Evolutionary conservation across 495 filamentous ascomycete species (phyloP).

Genomic region (Tuber calosporum): DNA sequence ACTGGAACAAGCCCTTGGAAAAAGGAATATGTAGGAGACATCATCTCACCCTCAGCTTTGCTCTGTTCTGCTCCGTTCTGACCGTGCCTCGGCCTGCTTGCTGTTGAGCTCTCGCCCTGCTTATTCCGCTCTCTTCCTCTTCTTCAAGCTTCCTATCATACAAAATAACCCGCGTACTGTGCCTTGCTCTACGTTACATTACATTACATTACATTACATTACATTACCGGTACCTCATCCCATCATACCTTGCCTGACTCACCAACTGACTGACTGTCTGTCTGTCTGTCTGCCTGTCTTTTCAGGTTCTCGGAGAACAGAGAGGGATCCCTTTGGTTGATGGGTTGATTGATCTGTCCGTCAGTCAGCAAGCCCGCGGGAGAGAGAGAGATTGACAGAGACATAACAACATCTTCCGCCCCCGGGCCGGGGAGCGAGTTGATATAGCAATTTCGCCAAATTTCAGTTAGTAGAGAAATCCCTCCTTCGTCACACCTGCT

Average conservation of each 20-base stretch:
- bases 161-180: not conserved
- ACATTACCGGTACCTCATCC: not conserved
- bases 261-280: not conserved
- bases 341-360: not conserved
- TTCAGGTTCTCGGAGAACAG: not conserved
- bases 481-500: not conserved
- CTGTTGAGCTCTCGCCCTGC: not conserved
- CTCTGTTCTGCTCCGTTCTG: not conserved
- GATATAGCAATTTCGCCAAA: not conserved
- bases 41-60: not conserved
- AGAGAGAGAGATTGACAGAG: not conserved
- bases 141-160: not conserved
- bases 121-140: not conserved
- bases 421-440: not conserved
- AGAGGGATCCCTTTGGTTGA: not conserved
- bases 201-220: not conserved
- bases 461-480: not conserved
- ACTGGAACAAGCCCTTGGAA: not conserved
- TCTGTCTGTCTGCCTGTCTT: not conserved
- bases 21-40: not conserved
- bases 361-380: not conserved
- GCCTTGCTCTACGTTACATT: not conserved
- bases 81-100: too few species aligned
- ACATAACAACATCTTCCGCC: not conserved
- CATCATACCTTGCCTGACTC: not conserved